Evolutionary conservation across 768 basidiomycete genomes (phyloP).

Genomic region (Termitomyces sp.): DNA sequence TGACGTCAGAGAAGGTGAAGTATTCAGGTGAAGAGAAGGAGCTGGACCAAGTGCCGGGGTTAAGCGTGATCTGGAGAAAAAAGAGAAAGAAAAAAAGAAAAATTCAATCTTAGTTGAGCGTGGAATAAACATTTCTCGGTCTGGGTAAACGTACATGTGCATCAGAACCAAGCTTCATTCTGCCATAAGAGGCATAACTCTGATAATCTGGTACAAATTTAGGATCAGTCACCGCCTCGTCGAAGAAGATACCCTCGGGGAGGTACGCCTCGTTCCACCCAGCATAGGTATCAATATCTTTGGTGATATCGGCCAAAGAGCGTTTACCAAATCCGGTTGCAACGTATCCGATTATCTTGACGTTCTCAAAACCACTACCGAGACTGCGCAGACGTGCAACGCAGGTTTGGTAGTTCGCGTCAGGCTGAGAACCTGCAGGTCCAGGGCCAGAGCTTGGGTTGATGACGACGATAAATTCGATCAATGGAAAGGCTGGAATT

Average conservation of each 20-base stretch:
- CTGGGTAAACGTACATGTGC: constrained; percentile 15
- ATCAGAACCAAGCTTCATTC: constrained; percentile 12
- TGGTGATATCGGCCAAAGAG: constrained; percentile 14
- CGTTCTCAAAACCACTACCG: constrained; percentile 16
- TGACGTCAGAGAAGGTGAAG: constrained; percentile 14
- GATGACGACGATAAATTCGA: constrained; percentile 27
- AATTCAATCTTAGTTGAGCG: too few relatives aligned
- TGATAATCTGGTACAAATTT: constrained; percentile 20
- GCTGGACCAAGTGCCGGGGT: neutral
- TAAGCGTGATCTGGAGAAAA: neutral
- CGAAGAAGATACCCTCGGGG: constrained; percentile 33
- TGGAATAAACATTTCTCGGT: too few relatives aligned
- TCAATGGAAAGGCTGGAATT: constrained; percentile 21
- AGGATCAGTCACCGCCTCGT: constrained; percentile 22
- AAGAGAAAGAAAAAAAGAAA: neutral
- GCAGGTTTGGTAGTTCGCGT: constrained; percentile 27
- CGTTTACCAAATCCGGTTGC: constrained; percentile 19
- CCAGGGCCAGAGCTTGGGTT: constrained; percentile 32
- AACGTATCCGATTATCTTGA: constrained; percentile 31
- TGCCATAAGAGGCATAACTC: constrained; percentile 16
- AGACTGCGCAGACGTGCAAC: constrained; percentile 15
- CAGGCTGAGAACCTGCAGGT: constrained; percentile 21
- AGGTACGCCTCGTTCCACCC: constrained; percentile 26
- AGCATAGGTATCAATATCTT: constrained; percentile 28
- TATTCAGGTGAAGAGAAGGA: neutral